Percentiles rank a stretch among this genome's conserved stretches.
phyloP scores from a whole-genome alignment of 495 filamentous ascomycete genomes.

The Aspergillus biplanus region DNA sequence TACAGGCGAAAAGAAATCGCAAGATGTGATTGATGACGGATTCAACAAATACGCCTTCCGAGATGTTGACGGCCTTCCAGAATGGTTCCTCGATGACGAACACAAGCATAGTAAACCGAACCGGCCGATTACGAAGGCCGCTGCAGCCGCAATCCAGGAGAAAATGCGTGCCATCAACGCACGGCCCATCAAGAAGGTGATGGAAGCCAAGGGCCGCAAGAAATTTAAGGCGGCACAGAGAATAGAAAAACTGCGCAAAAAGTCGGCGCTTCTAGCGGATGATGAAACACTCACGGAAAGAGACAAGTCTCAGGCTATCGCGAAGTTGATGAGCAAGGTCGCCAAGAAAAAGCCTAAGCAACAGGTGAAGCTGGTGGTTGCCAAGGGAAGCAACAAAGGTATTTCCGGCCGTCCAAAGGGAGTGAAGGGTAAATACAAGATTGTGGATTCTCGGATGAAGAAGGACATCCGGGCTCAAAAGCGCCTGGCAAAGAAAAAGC shows the following conservation, averaged over 20 bases:
- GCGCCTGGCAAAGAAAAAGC: conserved; percentile 71
- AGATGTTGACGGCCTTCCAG: conserved; percentile 89
- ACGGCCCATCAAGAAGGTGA: conserved; percentile 98
- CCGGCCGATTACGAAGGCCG: conserved; percentile 87
- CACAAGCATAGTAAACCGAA: conserved; percentile 77
- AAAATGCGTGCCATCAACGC: conserved; percentile 94
- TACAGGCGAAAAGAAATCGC: conserved; percentile 74
- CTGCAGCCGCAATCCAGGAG: conserved; percentile 90
- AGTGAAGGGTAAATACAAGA: conserved; percentile 98
- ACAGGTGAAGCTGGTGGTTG: conserved; percentile 88
- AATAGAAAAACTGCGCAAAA: conserved; percentile 93
- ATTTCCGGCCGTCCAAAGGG: conserved; percentile 77
- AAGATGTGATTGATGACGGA: conserved; percentile 82
- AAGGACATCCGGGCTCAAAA: conserved; percentile 96
- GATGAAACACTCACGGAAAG: conserved; percentile 92
- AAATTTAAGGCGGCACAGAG: conserved; percentile 91
- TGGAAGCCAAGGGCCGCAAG: conserved; percentile 93
- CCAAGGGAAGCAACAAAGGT: conserved; percentile 81
- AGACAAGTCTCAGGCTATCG: conserved; percentile 87
- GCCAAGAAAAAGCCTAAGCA: conserved; percentile 83
- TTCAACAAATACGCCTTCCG: conserved; percentile 94
- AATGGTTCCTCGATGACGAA: conserved; percentile 98
- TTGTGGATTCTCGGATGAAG: conserved; percentile 96
- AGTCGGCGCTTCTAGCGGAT: conserved; percentile 81
- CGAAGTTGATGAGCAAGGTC: conserved; percentile 78